These are phyloP conservation scores for Sordariomycetes sp. DNA, from an alignment of 2,329 filamentous ascomycete genomes.

Conservation along the genomic window DNA sequence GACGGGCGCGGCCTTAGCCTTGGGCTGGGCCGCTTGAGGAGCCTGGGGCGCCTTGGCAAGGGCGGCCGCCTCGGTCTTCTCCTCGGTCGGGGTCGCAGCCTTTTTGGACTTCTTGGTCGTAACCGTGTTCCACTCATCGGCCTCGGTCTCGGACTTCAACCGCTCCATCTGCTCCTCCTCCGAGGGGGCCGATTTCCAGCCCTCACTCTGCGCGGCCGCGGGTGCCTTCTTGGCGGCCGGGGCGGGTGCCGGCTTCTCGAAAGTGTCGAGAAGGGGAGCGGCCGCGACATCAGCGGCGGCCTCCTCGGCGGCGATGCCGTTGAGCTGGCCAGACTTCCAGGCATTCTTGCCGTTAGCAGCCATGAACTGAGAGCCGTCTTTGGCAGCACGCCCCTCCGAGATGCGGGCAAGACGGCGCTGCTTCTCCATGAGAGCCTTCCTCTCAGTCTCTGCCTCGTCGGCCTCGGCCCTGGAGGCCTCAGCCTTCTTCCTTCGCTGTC, in stretches of 20 bases:
- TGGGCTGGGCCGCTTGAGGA: constrained; percentile 5
- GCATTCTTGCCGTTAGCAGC: constrained; percentile 26
- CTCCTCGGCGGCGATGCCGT: constrained; percentile 17
- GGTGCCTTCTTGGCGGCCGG: constrained; percentile 18
- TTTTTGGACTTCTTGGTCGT: constrained; percentile 24
- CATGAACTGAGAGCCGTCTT: constrained; percentile 58
- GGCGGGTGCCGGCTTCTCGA: constrained; percentile 9
- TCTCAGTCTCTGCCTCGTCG: constrained; percentile 66
- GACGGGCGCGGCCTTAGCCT: constrained; percentile 9
- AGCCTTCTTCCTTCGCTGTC: constrained; percentile 80
- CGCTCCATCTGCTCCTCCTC: constrained; percentile 51
- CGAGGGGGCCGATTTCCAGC: constrained; percentile 39
- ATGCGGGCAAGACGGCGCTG: constrained; percentile 73
- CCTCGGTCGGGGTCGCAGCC: constrained; percentile 12
- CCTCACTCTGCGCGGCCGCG: constrained; percentile 19
- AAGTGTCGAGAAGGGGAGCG: constrained; percentile 44
- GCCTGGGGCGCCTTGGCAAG: constrained; percentile 7
- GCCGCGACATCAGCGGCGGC: constrained; percentile 16
- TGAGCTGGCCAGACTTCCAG: constrained; percentile 25
- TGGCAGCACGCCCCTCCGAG: constrained; percentile 69
- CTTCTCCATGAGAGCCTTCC: constrained; percentile 64
- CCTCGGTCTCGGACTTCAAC: constrained; percentile 31
- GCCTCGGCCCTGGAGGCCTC: constrained; percentile 65
- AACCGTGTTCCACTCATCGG: constrained; percentile 45
- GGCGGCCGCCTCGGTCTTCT: constrained; percentile 3